Base-by-base conservation (phyloP, 768 basidiomycete genomes). In the Clathrus columnatus region DNA sequence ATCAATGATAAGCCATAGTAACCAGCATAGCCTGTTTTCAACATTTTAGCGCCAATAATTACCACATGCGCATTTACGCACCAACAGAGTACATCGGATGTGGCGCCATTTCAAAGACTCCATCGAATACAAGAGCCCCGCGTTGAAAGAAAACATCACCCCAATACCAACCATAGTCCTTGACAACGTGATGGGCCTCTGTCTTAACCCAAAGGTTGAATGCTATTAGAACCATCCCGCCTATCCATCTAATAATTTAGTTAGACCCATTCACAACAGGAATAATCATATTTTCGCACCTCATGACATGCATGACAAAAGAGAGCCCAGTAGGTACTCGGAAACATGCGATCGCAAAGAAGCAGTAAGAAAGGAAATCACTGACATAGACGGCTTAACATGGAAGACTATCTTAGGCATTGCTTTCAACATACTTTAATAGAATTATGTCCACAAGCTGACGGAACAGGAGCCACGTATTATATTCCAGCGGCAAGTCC, bases 141-240 rank as follows among this genome's bases (percentile, higher is more conserved):
- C 89, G 84, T 67, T 91, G 88, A 74, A 92, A 91, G 72, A 92
- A 92, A 56, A 84, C 84, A 61, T 92, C 90, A 8, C 90, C 93
- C 91, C 91, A 92, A 68, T 93, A 97, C 93, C 92, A 97, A 16
- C 93, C 94, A 61, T 95, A 97, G 64, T 97, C 95, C 63, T 96
- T 98, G 58, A 98, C 93, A 48, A 98, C 91, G 52, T 91, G 80
- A 67, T 99, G 96, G 0, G 96, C 96, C 65, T 98, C 95, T 1
- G 87, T 89, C 67, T 99, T 99, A 59, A 99, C 92, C 93, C 94
- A 98, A 30, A 98, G 77, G 68, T 99, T 98, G 77, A 98, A 98
- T 20, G 78, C 79, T 65, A 98, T 92, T 23, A 99, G 73, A 0
- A 81, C 77, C 57, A 89, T 67, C 4, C 96, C 96, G 20, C 86